Conservation (phyloP, 148 eudicot species). For the Vaccinium corymbosum region DNA sequence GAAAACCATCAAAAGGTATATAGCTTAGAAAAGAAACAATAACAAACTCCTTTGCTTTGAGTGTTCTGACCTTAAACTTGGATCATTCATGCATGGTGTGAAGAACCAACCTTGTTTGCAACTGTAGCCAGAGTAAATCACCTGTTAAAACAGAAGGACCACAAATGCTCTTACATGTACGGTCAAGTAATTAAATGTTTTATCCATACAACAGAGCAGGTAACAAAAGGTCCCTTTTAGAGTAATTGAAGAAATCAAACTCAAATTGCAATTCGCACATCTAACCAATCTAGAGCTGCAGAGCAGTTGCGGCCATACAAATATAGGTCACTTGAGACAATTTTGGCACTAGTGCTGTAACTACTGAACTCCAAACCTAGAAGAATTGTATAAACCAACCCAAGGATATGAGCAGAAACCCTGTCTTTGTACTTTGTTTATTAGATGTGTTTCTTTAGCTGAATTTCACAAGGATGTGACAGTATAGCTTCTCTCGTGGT, state of each 20-base stretch:
- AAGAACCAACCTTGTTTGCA: constrained; percentile 93
- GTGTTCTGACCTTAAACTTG: constrained; percentile 65
- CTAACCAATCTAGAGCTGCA: background rate
- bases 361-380: background rate
- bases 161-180: background rate
- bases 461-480: background rate
- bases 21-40: background rate
- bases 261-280: background rate
- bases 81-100: constrained; percentile 78
- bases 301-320: background rate
- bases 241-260: background rate
- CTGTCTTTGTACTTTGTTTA: background rate
- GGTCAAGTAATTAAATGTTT: background rate
- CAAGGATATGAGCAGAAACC: background rate
- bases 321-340: background rate
- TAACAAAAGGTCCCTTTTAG: background rate
- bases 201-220: background rate
- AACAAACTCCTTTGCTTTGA: background rate
- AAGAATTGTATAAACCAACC: background rate
- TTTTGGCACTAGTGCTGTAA: background rate
- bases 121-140: constrained; percentile 86
- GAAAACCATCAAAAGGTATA: background rate
- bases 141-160: constrained; percentile 30
- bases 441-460: background rate
- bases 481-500: background rate